Evolutionary conservation across 495 filamentous ascomycete species (phyloP).

Genomic region (Annulohypoxylon stygium): DNA sequence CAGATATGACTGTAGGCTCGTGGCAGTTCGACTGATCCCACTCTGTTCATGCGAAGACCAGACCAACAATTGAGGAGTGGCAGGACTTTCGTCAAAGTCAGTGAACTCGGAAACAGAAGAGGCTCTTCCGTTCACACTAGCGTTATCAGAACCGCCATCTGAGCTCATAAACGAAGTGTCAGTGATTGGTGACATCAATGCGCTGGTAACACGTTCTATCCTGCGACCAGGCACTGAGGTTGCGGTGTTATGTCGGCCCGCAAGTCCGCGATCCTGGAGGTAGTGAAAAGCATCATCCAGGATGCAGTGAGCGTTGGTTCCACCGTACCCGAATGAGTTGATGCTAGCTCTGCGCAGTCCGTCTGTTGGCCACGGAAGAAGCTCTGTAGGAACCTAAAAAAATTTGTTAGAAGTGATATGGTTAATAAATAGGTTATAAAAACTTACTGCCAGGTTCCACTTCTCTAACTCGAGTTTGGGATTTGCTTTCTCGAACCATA

Average conservation of each 20-base stretch:
- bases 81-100: conserved; percentile 34
- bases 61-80: conserved; percentile 45
- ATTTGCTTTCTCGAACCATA: conserved; percentile 63
- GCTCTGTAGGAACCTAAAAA: conserved; percentile 42
- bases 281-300: conserved; percentile 47
- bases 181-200: conserved; percentile 21
- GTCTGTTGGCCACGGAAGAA: conserved; percentile 50
- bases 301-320: conserved; percentile 57
- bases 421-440: not conserved
- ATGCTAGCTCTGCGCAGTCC: conserved; percentile 51
- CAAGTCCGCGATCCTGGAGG: conserved; percentile 36
- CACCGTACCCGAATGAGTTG: conserved; percentile 59
- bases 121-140: conserved; percentile 33
- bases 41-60: conserved; percentile 51
- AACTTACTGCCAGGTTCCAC: conserved; percentile 49
- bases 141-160: conserved; percentile 39
- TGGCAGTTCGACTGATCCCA: conserved; percentile 44
- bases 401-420: not conserved
- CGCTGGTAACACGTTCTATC: conserved; percentile 11
- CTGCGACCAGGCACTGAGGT: conserved; percentile 33
- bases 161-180: conserved; percentile 30
- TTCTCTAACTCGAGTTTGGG: conserved; percentile 55
- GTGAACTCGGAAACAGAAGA: conserved; percentile 42
- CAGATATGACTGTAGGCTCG: conserved; percentile 40
- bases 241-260: conserved; percentile 40